A percentile compares a stretch with the other conserved stretches of the same genome.
phyloP scores from a whole-genome alignment of 192 early-diverging fungal species.

The Coemansia sp. region DNA sequence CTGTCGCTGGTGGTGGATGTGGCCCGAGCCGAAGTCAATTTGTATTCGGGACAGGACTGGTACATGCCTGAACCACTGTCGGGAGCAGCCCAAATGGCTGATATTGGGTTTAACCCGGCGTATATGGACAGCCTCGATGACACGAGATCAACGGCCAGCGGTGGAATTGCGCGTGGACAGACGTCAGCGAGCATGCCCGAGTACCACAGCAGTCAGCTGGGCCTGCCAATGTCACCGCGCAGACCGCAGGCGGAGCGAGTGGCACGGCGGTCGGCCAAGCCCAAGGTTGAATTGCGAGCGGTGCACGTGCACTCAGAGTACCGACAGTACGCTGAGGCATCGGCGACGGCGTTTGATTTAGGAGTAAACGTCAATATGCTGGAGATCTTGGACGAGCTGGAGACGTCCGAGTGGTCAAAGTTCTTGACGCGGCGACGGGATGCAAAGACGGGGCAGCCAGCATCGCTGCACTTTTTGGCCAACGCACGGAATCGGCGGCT shows the following conservation, averaged over 20 bases:
- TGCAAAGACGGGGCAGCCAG: slow-evolving; percentile 43
- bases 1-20: slow-evolving; percentile 30
- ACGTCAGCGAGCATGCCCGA: slow-evolving; percentile 48
- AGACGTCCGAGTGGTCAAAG: slow-evolving; percentile 55
- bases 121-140: slow-evolving; percentile 48
- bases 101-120: slow-evolving; percentile 25
- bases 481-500: slow-evolving; percentile 47
- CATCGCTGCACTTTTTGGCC: slow-evolving; percentile 42
- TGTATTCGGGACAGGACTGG: slow-evolving; percentile 53
- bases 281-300: slow-evolving; percentile 46
- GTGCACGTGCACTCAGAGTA: slow-evolving; percentile 48
- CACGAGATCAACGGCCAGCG: not conserved
- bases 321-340: slow-evolving; percentile 41
- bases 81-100: slow-evolving; percentile 5
- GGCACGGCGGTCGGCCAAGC: slow-evolving; percentile 35
- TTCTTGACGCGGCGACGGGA: slow-evolving; percentile 52
- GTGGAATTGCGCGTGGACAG: slow-evolving; percentile 5
- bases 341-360: slow-evolving; percentile 34
- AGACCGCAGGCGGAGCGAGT: slow-evolving; percentile 3
- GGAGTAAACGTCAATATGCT: slow-evolving; percentile 42
- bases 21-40: slow-evolving; percentile 40
- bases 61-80: slow-evolving; percentile 20
- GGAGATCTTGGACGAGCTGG: slow-evolving; percentile 52
- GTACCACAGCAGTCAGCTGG: slow-evolving; percentile 20
- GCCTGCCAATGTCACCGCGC: slow-evolving; percentile 19